Evolutionary conservation across 2,329 filamentous ascomycete species (phyloP).

Genomic region (Colletotrichum cereale): DNA sequence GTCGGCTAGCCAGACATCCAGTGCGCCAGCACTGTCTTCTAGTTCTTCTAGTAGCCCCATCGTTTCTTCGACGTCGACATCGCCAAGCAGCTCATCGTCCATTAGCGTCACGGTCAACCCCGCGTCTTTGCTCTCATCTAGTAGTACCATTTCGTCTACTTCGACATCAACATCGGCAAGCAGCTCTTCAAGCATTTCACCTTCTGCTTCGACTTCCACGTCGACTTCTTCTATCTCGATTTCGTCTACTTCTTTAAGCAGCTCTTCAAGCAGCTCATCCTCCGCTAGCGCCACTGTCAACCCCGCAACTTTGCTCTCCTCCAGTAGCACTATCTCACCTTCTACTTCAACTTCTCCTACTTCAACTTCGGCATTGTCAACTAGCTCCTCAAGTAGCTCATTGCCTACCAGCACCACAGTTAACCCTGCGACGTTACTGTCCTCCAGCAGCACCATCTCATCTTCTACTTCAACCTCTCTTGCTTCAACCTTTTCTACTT

Average conservation of each 20-base stretch:
- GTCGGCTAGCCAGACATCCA: neutral
- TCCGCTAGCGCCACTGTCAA: neutral
- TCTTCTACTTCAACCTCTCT: too few relatives aligned
- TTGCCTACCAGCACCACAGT: neutral
- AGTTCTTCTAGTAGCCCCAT: neutral
- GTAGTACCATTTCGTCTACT: neutral
- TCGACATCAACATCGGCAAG: neutral
- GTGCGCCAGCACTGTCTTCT: neutral
- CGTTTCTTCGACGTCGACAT: neutral
- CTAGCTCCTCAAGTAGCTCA: neutral
- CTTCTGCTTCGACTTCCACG: too few relatives aligned
- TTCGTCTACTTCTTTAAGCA: neutral
- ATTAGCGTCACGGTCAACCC: neutral
- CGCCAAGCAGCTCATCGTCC: neutral
- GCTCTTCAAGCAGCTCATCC: too few relatives aligned
- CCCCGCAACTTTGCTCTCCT: neutral
- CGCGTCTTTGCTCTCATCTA: neutral
- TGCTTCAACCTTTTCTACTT: neutral
- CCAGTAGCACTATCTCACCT: neutral
- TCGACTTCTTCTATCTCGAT: neutral
- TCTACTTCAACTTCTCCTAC: neutral
- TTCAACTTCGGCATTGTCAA: neutral
- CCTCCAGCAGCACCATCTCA: neutral
- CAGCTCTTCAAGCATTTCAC: too few relatives aligned
- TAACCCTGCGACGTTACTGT: neutral